Percentiles rank a stretch among this genome's conserved stretches.
phyloP scores from a whole-genome alignment of 805 yeast genomes.

The Yarrowia deformans region DNA sequence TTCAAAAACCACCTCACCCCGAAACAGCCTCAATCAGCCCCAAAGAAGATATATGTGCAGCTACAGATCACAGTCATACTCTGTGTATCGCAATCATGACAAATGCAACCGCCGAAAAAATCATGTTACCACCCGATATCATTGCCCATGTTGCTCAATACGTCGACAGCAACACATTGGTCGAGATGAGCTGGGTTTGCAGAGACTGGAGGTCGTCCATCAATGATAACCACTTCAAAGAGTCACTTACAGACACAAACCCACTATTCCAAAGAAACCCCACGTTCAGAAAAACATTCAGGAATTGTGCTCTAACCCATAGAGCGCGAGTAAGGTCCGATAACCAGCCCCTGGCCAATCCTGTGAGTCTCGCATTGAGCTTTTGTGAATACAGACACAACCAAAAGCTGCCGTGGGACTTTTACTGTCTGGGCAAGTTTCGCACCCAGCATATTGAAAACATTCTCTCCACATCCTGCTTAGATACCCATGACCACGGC shows the following conservation, averaged over 20 bases:
- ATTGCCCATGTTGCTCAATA: not conserved
- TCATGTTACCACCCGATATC: not conserved
- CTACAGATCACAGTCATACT: not conserved
- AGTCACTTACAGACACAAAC: not conserved
- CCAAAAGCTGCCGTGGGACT: constrained; percentile 2
- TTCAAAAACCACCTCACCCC: no score
- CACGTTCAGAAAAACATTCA: not conserved
- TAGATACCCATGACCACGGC: not conserved
- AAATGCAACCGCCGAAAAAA: not conserved
- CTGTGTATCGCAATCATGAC: not conserved
- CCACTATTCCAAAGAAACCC: not conserved
- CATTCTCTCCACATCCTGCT: not conserved
- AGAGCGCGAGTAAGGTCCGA: not conserved
- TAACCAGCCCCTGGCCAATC: not conserved
- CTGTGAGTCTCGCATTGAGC: not conserved
- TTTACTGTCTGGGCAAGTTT: constrained; percentile 13
- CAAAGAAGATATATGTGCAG: not conserved
- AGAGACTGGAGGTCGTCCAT: not conserved
- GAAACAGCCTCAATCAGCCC: not conserved
- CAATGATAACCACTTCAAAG: not conserved
- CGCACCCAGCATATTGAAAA: not conserved
- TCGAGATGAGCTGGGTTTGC: constrained; percentile 9
- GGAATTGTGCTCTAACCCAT: not conserved
- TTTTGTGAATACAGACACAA: not conserved
- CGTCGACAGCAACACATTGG: not conserved